These are phyloP conservation scores for Solanum sejunctum DNA, from an alignment of 257 asterid genomes.

Conservation along the genomic window DNA sequence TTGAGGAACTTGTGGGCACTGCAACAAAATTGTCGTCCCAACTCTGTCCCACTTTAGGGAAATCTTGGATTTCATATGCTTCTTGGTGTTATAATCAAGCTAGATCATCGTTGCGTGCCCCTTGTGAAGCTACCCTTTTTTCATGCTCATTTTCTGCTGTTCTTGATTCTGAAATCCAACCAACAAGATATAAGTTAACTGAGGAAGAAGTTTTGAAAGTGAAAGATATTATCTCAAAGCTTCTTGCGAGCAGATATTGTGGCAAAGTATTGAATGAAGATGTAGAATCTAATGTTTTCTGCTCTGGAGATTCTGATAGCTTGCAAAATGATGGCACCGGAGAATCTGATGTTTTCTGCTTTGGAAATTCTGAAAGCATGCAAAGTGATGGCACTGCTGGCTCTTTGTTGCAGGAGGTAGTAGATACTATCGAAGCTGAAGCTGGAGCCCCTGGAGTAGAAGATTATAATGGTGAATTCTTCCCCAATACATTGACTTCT, in stretches of 20 bases:
- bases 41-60: constrained; percentile 90
- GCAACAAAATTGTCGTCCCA: constrained; percentile 60
- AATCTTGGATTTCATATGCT: constrained; percentile 90
- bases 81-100: constrained; percentile 93
- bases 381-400: constrained; percentile 23
- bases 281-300: constrained; percentile 16
- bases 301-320: constrained; percentile 7
- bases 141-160: constrained; percentile 56
- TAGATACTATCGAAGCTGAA: constrained; percentile 57
- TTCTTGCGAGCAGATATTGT: constrained; percentile 26
- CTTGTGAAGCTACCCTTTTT: constrained; percentile 22
- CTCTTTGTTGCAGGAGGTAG: constrained; percentile 37
- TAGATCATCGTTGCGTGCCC: constrained; percentile 37
- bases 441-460: constrained; percentile 74
- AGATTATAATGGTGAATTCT: constrained; percentile 37
- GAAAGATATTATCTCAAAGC: constrained; percentile 33
- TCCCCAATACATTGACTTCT: constrained; percentile 50
- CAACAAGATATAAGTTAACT: constrained; percentile 53
- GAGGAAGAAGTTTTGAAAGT: constrained; percentile 57
- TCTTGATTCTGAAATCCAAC: constrained; percentile 55
- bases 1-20: constrained; percentile 70
- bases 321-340: too few relatives aligned
- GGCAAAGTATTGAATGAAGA: constrained; percentile 28
- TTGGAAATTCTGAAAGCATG: constrained; percentile 10
- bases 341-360: constrained; percentile 10